phyloP scores from a whole-genome alignment of 2,329 filamentous ascomycete genomes.

The Penicillium sp. region DNA sequence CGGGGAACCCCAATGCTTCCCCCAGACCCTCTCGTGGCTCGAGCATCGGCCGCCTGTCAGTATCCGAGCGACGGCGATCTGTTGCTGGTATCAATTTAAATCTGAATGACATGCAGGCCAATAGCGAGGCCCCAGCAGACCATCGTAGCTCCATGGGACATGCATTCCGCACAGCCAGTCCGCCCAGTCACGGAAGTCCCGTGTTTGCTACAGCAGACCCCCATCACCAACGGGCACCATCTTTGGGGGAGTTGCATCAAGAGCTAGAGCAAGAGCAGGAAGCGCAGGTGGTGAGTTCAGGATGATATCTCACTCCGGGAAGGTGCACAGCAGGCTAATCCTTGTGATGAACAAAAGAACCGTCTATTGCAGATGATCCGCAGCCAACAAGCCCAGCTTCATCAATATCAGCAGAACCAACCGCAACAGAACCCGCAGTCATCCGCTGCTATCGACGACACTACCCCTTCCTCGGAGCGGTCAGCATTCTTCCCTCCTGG shows the following conservation, averaged over 20 bases:
- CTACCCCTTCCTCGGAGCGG: slow-evolving; percentile 45
- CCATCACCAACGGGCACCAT: slow-evolving; percentile 51
- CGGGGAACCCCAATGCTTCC: slow-evolving; percentile 44
- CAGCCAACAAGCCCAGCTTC: slow-evolving; percentile 48
- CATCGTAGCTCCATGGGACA: slow-evolving; percentile 42
- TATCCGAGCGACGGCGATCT: slow-evolving; percentile 47
- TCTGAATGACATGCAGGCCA: slow-evolving; percentile 34
- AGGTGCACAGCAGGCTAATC: not conserved
- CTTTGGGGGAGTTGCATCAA: slow-evolving; percentile 52
- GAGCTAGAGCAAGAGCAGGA: slow-evolving; percentile 55
- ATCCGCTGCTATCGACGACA: slow-evolving; percentile 44
- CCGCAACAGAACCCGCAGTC: slow-evolving; percentile 27
- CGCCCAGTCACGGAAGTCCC: slow-evolving; percentile 45
- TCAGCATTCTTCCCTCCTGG: slow-evolving; percentile 39
- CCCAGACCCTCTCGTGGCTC: slow-evolving; percentile 40
- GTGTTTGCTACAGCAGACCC: slow-evolving; percentile 47
- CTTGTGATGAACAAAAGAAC: slow-evolving; percentile 36
- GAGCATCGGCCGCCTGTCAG: slow-evolving; percentile 37
- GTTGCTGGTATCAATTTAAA: slow-evolving; percentile 42
- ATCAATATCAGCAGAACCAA: slow-evolving; percentile 41
- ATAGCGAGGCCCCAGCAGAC: slow-evolving; percentile 42
- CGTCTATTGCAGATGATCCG: slow-evolving; percentile 53
- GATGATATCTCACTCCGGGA: not conserved
- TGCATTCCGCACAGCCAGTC: slow-evolving; percentile 44
- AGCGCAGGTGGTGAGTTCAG: slow-evolving; percentile 49